Base-by-base conservation (phyloP, 139 green algal species). In the Coelastrella sp. region DNA sequence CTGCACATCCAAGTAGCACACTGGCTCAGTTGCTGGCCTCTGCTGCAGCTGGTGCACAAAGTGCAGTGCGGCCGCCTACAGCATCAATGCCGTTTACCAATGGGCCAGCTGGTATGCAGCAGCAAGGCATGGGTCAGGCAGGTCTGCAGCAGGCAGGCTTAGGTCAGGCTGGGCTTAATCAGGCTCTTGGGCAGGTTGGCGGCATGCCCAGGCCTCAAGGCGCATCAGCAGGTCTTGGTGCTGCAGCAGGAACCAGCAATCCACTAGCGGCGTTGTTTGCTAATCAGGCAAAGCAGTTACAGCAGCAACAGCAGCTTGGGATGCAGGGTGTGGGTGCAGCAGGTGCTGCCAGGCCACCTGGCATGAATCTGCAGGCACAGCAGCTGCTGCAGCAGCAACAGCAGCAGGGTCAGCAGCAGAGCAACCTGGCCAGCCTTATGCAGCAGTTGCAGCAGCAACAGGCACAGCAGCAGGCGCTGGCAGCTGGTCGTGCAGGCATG, bases 361-460 rank as follows among this genome's bases (percentile, higher is more conserved):
- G 61, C 47, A 16, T 57, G 64, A 73, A 88, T 64, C 78, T 61
- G 87, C 87, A 80, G 77, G 61, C 47, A 0, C 86, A 85, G 23
- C 86, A 83, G 57, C 73, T 59, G 20, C 84, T 71, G 84, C 20
- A 32, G n/a, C 84, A 81, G 84, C 84, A 85, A 56, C 87, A 80
- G 54, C 74, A 74, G 20, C 47, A 66, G 57, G 74, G 57, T 73
- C 86, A 76, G 75, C 74, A 83, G 59, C 86, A 58, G 22, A 78
- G 58, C 73, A 66, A 77, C 86, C 71, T 80, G 73, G 61, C 73
- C 32, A 32, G 68, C 6, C 73, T 74, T 57, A 73, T 83, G 57
- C 85, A 89, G 85, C 85, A 89, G n/a, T 13, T 80, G 23, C 56
- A 58, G 60, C 86, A 90, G 86, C 86, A 86, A 74, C 65, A 80